Conservation (phyloP, 345 rosid genomes). For the Litchi chinensis region DNA sequence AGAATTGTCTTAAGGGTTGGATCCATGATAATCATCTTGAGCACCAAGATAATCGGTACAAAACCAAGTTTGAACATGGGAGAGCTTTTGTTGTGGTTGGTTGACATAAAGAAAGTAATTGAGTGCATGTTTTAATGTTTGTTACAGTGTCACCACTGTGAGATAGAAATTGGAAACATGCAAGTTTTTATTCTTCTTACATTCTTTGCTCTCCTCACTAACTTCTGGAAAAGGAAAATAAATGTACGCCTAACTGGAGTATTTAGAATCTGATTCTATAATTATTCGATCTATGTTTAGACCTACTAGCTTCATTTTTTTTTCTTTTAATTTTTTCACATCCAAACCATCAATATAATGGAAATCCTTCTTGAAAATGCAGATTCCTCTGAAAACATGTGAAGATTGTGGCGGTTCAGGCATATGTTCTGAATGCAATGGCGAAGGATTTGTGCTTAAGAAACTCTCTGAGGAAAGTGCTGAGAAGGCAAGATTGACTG, state of each 20-base stretch:
- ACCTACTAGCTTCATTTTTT: background rate
- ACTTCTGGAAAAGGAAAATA: background rate
- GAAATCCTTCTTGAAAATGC: constrained; percentile 16
- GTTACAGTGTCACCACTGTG: background rate
- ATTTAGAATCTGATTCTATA: background rate
- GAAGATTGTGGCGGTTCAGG: constrained; percentile 85
- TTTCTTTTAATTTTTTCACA: background rate
- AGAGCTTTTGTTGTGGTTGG: background rate
- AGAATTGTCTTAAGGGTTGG: background rate
- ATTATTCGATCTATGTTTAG: background rate
- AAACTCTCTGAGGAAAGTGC: constrained; percentile 71
- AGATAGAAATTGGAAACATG: background rate
- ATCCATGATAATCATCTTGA: background rate
- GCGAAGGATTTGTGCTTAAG: constrained; percentile 88
- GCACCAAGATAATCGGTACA: background rate
- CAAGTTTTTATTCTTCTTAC: background rate
- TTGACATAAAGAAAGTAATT: background rate
- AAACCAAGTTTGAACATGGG: background rate
- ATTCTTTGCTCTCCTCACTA: background rate
- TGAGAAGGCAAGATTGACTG: constrained; percentile 71
- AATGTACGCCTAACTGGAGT: background rate
- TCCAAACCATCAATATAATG: background rate
- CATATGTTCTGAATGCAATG: constrained; percentile 83
- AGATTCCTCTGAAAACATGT: constrained; percentile 67
- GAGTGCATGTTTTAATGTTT: background rate